Evolutionary conservation across 23 red algal genomes (phyloP).

Genomic region (Gracilaria vermiculophylla): DNA sequence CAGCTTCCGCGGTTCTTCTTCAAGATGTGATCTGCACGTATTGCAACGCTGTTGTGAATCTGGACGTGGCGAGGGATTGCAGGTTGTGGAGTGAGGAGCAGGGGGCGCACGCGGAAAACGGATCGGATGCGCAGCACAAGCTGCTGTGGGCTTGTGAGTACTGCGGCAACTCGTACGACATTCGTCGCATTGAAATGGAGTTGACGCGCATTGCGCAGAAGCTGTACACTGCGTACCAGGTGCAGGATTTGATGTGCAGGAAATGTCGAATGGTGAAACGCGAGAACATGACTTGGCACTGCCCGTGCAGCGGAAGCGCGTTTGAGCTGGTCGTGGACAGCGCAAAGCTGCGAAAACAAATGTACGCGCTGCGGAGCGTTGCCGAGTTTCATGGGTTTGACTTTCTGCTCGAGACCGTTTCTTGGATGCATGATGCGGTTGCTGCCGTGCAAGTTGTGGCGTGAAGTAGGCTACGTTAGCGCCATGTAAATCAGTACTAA

Average conservation of each 20-base stretch:
- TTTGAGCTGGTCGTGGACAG: conserved; percentile 34
- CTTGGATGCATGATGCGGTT: conserved; percentile 47
- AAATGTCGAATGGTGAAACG: conserved; percentile 70
- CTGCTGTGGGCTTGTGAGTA: conserved; percentile 68
- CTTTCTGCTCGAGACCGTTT: conserved; percentile 47
- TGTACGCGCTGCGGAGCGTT: conserved; percentile 50
- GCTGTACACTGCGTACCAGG: conserved; percentile 59
- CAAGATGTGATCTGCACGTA: conserved; percentile 72
- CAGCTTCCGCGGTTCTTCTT: conserved; percentile 43
- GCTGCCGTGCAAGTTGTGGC: not conserved
- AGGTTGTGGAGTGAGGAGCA: conserved; percentile 31
- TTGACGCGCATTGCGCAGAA: conserved; percentile 61
- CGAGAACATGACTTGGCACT: conserved; percentile 68
- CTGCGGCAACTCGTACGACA: conserved; percentile 57
- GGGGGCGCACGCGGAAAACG: not conserved
- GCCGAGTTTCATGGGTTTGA: conserved; percentile 64
- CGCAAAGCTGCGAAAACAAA: conserved; percentile 14
- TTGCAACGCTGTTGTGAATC: conserved; percentile 68
- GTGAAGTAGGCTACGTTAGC: not conserved
- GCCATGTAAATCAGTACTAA: not conserved
- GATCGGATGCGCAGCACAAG: not conserved
- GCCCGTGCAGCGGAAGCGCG: conserved; percentile 41
- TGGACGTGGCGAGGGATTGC: conserved; percentile 71
- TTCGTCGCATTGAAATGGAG: conserved; percentile 64
- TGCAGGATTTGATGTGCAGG: conserved; percentile 72